Evolutionary conservation across 805 yeast genomes (phyloP).

Genomic region (Candida succiphila): DNA sequence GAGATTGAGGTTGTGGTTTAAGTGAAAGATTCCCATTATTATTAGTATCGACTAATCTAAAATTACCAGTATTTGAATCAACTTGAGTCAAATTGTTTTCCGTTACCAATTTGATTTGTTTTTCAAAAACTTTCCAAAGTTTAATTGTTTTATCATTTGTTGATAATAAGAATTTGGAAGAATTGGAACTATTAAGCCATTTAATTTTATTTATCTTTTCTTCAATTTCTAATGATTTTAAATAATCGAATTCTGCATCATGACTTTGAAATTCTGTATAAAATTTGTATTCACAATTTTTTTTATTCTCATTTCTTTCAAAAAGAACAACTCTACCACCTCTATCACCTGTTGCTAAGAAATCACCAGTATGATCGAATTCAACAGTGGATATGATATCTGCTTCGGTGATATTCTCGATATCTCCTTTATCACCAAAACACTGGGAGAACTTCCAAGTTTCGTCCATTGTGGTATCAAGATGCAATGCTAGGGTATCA

Average conservation of each 20-base stretch:
- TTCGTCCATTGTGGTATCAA: constrained; percentile 20
- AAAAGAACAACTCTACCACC: constrained; percentile 97
- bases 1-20: not conserved
- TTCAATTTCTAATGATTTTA: constrained; percentile 92
- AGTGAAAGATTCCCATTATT: constrained; percentile 4
- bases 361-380: constrained; percentile 91
- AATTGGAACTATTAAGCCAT: constrained; percentile 86
- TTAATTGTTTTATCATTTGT: constrained; percentile 98
- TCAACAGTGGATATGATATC: constrained; percentile 96
- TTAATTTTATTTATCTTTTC: constrained; percentile 96
- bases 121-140: constrained; percentile 92
- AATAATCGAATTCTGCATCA: constrained; percentile 96
- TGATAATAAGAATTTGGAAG: constrained; percentile 80
- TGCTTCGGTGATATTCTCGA: constrained; percentile 90
- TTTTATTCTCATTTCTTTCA: constrained; percentile 71
- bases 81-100: constrained; percentile 71
- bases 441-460: constrained; percentile 91
- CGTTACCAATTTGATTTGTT: constrained; percentile 81
- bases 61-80: constrained; percentile 4
- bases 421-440: constrained; percentile 97
- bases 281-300: constrained; percentile 88
- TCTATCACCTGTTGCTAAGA: constrained; percentile 94
- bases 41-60: constrained; percentile 13
- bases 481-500: no score
- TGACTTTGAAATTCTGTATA: constrained; percentile 96